Conservation (phyloP, 192 early-diverging fungal species). For the Kappamyces sp. region DNA sequence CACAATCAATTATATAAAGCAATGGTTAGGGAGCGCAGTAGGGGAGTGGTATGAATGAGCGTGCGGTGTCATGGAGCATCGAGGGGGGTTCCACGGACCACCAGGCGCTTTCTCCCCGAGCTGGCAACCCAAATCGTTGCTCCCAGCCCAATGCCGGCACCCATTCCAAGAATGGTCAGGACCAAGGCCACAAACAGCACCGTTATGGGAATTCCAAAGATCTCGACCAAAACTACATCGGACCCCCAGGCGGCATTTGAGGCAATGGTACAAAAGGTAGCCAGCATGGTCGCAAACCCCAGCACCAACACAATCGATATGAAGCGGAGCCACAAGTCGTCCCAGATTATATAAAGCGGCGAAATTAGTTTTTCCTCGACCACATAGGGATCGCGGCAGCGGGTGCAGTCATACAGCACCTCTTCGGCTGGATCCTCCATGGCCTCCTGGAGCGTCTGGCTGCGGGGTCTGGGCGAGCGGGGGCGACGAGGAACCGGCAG, state of each 20-base stretch:
- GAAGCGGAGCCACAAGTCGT: constrained; percentile 7
- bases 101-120: constrained; percentile 1
- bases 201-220: constrained; percentile 12
- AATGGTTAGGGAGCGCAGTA: too few relatives aligned
- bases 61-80: background rate
- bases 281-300: background rate
- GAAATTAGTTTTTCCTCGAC: constrained; percentile 4
- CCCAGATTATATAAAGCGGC: constrained; percentile 11
- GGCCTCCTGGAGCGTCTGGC: constrained; percentile 6
- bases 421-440: background rate
- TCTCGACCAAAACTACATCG: constrained; percentile 5
- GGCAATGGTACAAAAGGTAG: background rate
- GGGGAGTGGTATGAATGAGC: too few relatives aligned
- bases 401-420: constrained; percentile 28
- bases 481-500: constrained; percentile 28
- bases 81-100: constrained; percentile 7
- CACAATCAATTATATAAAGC: too few relatives aligned
- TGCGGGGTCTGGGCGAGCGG: constrained; percentile 6
- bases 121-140: constrained; percentile 6
- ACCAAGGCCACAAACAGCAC: constrained; percentile 7
- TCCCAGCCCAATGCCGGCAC: background rate
- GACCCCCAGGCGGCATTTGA: background rate
- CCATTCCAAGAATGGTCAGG: constrained; percentile 12
- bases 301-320: constrained; percentile 4
- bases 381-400: constrained; percentile 34